Base-by-base conservation (phyloP, 2,329 filamentous ascomycete species). In the Eutypa lata region DNA sequence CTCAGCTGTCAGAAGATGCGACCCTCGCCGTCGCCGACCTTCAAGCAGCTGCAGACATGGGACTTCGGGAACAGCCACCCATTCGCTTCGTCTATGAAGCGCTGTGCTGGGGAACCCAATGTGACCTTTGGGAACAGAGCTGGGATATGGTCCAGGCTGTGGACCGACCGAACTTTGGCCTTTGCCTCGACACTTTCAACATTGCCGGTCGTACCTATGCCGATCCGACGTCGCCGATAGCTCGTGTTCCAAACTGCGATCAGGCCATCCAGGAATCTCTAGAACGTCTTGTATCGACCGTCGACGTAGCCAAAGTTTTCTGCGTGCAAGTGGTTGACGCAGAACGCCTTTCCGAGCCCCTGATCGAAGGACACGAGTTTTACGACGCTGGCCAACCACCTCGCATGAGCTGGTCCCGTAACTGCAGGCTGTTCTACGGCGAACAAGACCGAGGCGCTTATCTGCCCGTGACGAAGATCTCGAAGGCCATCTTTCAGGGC, bases 141-240 rank as follows among this genome's bases (percentile, higher is more conserved):
- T 93, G 87, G 86, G 81, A 86, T 7, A 73, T 91, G 2, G 83
- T 91, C 1, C 70, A 77, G 59, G 72, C 71, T 2, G 87, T 91
- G 26, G 76, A 89, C 66, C 71, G 87, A 7, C 69, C 78, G 8
- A 92, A 92, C 68, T 90, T 92, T 64, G 89, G 89, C 7, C 73
- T 91, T 40, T 91, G 88, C 64, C 76, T 92, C 22, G 89, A 92
- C 68, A 90, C 85, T 0, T 92, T 90, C 73, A 90, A 92, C 68
- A 87, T 92, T 54, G 82, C 87, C 0, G 88, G 82, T 0, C 73
- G 84, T 6, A 81, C 90, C 54, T 92, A 82, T 59, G 89, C 86
- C 0, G 88, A 92, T 61, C 89, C 88, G 0, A 69, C 81, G 0
- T 68, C 76, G 0, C 57, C 71, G 0, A 73, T 73, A 0, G 82